A percentile compares a stretch with the other conserved stretches of the same genome.
Evolutionary conservation across 805 yeast genomes (phyloP).

Genomic region (Candida gorgasii): DNA sequence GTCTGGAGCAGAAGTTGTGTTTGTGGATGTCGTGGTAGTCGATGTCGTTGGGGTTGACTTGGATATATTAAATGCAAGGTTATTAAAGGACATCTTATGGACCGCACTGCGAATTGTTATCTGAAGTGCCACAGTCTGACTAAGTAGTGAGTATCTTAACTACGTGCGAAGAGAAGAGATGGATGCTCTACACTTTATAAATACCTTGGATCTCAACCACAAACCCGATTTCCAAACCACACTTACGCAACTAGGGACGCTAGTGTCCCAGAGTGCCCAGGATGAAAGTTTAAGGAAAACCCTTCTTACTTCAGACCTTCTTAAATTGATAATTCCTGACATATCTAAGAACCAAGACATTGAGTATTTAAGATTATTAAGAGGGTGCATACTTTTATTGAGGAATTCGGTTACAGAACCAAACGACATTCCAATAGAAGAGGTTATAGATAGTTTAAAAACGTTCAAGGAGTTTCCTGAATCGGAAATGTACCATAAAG

Average conservation of each 20-base stretch:
- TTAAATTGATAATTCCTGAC: background rate
- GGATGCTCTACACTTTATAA: background rate
- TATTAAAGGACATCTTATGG: conserved; percentile 29
- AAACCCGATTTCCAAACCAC: conserved; percentile 7
- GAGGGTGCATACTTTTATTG: conserved; percentile 51
- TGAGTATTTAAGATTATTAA: conserved; percentile 30
- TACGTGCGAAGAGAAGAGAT: too few relatives aligned
- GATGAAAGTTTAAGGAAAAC: background rate
- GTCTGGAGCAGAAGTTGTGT: too few relatives aligned
- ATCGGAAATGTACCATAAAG: conserved; percentile 16
- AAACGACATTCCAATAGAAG: conserved; percentile 10
- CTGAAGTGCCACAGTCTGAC: too few relatives aligned
- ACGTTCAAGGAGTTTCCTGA: background rate
- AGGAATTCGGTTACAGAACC: conserved; percentile 44
- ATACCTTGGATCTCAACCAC: background rate
- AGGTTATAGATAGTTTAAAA: conserved; percentile 8
- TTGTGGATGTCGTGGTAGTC: conserved; percentile 27
- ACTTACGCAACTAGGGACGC: conserved; percentile 3
- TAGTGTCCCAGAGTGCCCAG: background rate
- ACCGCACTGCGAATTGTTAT: too few relatives aligned
- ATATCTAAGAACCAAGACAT: conserved; percentile 6
- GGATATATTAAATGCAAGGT: conserved; percentile 34
- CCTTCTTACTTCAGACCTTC: conserved; percentile 2
- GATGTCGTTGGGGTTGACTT: conserved; percentile 45
- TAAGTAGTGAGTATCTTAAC: too few relatives aligned